Base-by-base conservation (phyloP, 768 basidiomycete species). In the Suillus paluster region DNA sequence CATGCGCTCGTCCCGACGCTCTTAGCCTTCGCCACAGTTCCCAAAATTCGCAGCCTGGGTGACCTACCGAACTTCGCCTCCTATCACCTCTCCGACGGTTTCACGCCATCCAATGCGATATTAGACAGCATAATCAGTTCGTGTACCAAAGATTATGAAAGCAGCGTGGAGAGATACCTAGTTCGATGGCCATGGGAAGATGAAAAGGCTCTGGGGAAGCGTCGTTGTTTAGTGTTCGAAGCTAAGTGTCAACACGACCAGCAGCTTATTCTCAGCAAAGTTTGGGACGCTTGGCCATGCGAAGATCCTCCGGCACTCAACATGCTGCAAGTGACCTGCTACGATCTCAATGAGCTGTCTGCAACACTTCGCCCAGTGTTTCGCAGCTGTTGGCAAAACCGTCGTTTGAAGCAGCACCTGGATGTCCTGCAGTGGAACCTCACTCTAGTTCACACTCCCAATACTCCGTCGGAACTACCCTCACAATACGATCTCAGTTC, bases 21-120 rank as follows among this genome's bases (percentile, higher is more conserved):
- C 27, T 27, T 50, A 12, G 49, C 49, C 49, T 50, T 50, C 11
- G 49, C 49, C 30, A 50, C 49, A 1, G 2, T 50, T 12, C 27
- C 49, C 11, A 19, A 50, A 7, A 50, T 50, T 50, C 11, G 49
- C 30, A 33, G 25, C 49, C 27, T 50, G 19, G 49, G 19, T 50
- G 19, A 30, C 19, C 49, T 27, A n/a, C 49, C 49, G 11, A 17
- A 50, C 10, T 50, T 50, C 10, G 49, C 19, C 4, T 50, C 27
- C 17, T 50, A 50, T 50, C 19, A 50, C 30, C 49, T 50, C 49
- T 50, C 49, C 10, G 19, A 50, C n/a, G 30, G 30, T 50, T 50
- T 50, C 19, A 4, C 12, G 5, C 49, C 49, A 5, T 50, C 49
- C 30, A n/a, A 15, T 12, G 19, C 0, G 19, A 12, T 7, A 6